Evolutionary conservation across 2,329 filamentous ascomycete genomes (phyloP).

Genomic region (Gyromitra esculenta): DNA sequence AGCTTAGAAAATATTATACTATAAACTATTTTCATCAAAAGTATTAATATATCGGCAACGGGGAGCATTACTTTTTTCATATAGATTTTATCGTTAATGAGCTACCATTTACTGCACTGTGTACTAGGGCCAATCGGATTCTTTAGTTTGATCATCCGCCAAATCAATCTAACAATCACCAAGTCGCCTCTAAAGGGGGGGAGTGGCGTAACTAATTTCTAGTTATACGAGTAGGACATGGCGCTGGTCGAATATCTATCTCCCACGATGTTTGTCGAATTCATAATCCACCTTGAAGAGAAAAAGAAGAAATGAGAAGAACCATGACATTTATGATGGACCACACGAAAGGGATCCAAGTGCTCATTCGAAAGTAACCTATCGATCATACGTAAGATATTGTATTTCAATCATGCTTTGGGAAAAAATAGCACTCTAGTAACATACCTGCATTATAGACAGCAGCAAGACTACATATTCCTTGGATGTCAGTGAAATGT

Average conservation of each 20-base stretch:
- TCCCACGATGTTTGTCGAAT: background rate
- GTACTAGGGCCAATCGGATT: background rate
- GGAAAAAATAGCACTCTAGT: background rate
- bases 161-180: background rate
- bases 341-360: constrained; percentile 93
- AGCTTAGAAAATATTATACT: constrained; percentile 22
- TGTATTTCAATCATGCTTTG: background rate
- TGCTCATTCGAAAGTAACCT: constrained; percentile 89
- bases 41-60: background rate
- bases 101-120: background rate
- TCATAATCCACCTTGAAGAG: constrained; percentile 88
- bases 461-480: constrained; percentile 51
- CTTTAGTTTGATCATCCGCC: background rate
- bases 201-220: background rate
- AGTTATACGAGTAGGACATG: background rate
- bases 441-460: constrained; percentile 47
- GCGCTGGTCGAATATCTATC: background rate
- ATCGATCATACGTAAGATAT: constrained; percentile 62
- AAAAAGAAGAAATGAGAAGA: constrained; percentile 86
- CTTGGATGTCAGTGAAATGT: constrained; percentile 2
- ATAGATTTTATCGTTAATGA: background rate
- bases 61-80: background rate
- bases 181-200: background rate
- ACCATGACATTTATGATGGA: constrained; percentile 83
- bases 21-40: background rate